Conservation (phyloP, 2,329 filamentous ascomycete species). For the Allantophomopsis cytisporea region DNA sequence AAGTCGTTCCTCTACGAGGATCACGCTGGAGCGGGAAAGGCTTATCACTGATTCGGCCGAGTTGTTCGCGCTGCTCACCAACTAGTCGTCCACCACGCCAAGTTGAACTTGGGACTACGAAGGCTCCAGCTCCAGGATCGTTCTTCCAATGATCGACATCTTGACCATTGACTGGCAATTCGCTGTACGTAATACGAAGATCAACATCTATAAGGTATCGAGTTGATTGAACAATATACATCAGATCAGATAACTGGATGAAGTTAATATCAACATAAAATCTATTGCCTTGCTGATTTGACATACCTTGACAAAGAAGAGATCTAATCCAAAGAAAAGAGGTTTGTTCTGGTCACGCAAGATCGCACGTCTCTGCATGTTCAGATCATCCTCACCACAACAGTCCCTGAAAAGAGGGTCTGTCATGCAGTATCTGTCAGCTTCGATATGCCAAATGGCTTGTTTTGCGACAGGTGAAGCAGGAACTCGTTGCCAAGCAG, state of each 20-base stretch:
- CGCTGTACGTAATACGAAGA: constrained; percentile 44
- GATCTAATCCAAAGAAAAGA: constrained; percentile 36
- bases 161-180: constrained; percentile 17
- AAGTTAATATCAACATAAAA: constrained; percentile 7
- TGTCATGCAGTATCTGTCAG: constrained; percentile 40
- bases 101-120: constrained; percentile 42
- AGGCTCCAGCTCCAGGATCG: constrained; percentile 40
- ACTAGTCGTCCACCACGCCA: constrained; percentile 42
- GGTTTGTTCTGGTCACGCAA: neutral
- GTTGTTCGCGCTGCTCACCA: constrained; percentile 33
- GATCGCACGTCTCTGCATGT: constrained; percentile 6
- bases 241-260: constrained; percentile 43
- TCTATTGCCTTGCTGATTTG: no score
- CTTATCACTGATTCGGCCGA: constrained; percentile 32
- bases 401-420: constrained; percentile 35
- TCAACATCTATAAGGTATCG: constrained; percentile 42
- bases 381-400: constrained; percentile 16
- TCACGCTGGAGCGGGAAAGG: constrained; percentile 41
- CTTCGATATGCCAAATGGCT: constrained; percentile 45
- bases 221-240: constrained; percentile 41
- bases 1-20: constrained; percentile 32
- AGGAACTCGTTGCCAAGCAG: constrained; percentile 42
- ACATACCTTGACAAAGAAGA: constrained; percentile 55
- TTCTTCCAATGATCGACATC: constrained; percentile 36
- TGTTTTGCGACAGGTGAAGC: constrained; percentile 39